Percentiles rank a stretch among this genome's conserved stretches.
Evolutionary conservation across 2,329 filamentous ascomycete genomes (phyloP).

Genomic region (Fonsecaea monophora): DNA sequence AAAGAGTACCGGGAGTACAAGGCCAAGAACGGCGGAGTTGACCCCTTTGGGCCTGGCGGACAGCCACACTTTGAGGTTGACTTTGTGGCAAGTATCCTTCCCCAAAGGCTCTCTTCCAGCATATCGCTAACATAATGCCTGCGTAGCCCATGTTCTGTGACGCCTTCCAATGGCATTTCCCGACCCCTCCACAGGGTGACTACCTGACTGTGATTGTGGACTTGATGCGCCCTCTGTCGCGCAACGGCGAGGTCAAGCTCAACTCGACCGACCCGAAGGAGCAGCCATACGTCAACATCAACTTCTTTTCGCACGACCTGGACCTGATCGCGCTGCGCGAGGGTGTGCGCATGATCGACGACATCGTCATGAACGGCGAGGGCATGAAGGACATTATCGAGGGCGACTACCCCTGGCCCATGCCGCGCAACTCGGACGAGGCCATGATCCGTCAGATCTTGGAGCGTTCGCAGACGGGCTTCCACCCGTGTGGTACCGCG

Average conservation of each 20-base stretch:
- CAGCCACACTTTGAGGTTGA: conserved; percentile 69
- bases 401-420: conserved; percentile 64
- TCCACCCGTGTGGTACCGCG: conserved; percentile 64
- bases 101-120: neutral
- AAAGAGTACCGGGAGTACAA: conserved; percentile 56
- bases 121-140: neutral
- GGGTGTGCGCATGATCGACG: conserved; percentile 61
- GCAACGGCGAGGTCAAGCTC: conserved; percentile 51
- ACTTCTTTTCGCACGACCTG: conserved; percentile 56
- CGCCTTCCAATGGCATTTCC: conserved; percentile 60
- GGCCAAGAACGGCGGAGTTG: conserved; percentile 50
- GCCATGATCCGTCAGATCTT: conserved; percentile 64
- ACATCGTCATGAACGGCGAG: conserved; percentile 64
- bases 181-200: conserved; percentile 52
- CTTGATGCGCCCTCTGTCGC: conserved; percentile 57
- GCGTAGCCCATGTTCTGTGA: conserved; percentile 58
- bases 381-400: conserved; percentile 57
- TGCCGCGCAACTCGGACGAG: conserved; percentile 63
- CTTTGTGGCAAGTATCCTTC: conserved; percentile 53
- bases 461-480: conserved; percentile 66
- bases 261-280: conserved; percentile 49
- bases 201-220: conserved; percentile 65
- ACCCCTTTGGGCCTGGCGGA: conserved; percentile 63
- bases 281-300: conserved; percentile 53
- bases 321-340: conserved; percentile 66